Conservation (phyloP, 768 basidiomycete species). For the Boletus vermiculosoides region DNA sequence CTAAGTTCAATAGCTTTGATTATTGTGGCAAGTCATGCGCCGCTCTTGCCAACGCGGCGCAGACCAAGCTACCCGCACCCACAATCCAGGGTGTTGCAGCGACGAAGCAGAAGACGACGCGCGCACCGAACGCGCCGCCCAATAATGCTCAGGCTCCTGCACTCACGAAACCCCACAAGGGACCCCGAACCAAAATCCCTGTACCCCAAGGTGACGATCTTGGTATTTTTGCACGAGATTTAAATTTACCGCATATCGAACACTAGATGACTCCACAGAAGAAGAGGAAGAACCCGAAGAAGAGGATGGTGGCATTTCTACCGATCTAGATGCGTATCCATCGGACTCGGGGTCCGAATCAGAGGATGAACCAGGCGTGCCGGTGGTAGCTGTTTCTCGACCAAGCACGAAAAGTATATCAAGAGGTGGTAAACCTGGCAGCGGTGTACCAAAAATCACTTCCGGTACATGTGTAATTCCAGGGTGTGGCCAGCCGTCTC, state of each 20-base stretch:
- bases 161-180: slow-evolving; percentile 16
- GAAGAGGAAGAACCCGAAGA: slow-evolving; percentile 28
- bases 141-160: slow-evolving; percentile 2
- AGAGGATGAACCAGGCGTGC: slow-evolving; percentile 21
- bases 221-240: slow-evolving; percentile 7
- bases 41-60: slow-evolving; percentile 39
- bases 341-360: slow-evolving; percentile 28
- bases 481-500: slow-evolving; percentile 55
- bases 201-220: slow-evolving; percentile 22
- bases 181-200: slow-evolving; percentile 12
- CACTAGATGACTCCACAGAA: slow-evolving; percentile 25
- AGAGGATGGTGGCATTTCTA: slow-evolving; percentile 18
- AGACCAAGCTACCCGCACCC: slow-evolving; percentile 15
- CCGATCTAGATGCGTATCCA: slow-evolving; percentile 34
- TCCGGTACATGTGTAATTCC: slow-evolving; percentile 52
- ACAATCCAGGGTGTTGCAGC: slow-evolving; percentile 10
- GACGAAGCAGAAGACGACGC: slow-evolving; percentile 22
- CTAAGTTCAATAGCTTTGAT: slow-evolving; percentile 58
- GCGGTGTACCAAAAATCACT: neutral
- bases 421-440: slow-evolving; percentile 14
- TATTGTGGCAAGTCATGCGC: slow-evolving; percentile 69
- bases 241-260: slow-evolving; percentile 9
- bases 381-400: slow-evolving; percentile 9
- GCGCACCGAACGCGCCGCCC: slow-evolving; percentile 7
- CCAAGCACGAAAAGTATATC: slow-evolving; percentile 4